phyloP scores from a whole-genome alignment of 306 rosid genomes.

The Inga leiocalycina region DNA sequence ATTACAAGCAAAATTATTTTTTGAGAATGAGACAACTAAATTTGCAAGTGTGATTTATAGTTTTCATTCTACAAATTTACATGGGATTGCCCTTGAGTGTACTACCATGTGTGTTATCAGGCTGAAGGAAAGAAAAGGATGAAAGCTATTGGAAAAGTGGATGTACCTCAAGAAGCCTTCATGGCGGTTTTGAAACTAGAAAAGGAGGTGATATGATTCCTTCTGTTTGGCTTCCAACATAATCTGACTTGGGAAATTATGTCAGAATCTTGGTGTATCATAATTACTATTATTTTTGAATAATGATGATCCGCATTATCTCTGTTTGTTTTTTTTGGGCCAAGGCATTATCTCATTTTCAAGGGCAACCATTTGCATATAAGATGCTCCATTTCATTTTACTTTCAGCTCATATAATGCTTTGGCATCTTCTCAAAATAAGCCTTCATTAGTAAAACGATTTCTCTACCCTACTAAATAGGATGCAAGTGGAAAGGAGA shows the following conservation, averaged over 20 bases:
- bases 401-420: not conserved
- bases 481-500: not conserved
- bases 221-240: conserved; percentile 30
- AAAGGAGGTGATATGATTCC: conserved; percentile 76
- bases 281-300: conserved; percentile 12
- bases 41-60: not conserved
- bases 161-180: conserved; percentile 96
- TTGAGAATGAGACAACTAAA: not conserved
- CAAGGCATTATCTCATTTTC: not conserved
- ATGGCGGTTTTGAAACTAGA: conserved; percentile 97
- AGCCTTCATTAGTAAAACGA: not conserved
- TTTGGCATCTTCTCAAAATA: not conserved
- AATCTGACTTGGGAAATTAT: conserved; percentile 20
- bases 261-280: conserved; percentile 25
- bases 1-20: not conserved
- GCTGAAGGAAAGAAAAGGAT: conserved; percentile 98
- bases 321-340: not conserved
- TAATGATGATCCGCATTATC: conserved; percentile 21
- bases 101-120: conserved; percentile 39
- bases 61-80: conserved; percentile 15
- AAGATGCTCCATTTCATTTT: conserved; percentile 15
- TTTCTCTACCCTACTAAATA: not conserved
- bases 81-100: conserved; percentile 18
- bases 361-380: conserved; percentile 4
- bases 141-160: conserved; percentile 93